Percentiles rank a stretch among this genome's conserved stretches.
Conservation (phyloP, 2,329 filamentous ascomycete genomes). For the Penicillium sp. region DNA sequence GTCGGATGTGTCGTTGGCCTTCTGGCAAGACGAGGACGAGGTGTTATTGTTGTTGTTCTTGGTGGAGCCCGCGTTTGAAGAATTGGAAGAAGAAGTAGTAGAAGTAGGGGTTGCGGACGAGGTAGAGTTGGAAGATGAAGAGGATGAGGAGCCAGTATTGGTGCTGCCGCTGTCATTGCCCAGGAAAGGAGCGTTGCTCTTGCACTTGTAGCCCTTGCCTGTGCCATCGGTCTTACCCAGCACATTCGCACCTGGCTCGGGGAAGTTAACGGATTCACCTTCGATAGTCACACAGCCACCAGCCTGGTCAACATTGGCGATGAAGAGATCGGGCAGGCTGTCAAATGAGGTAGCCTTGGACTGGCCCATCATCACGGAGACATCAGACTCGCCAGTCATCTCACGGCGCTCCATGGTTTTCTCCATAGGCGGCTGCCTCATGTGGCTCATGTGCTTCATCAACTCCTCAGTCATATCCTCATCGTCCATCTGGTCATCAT, state of each 20-base stretch:
- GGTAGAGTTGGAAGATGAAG: background rate
- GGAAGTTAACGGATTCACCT: conserved; percentile 66
- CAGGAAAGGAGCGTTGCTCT: conserved; percentile 41
- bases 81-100: conserved; percentile 10
- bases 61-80: conserved; percentile 24
- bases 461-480: conserved; percentile 8
- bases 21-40: conserved; percentile 1
- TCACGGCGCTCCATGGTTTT: conserved; percentile 14
- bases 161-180: conserved; percentile 13
- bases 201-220: conserved; percentile 46
- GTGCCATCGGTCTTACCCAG: conserved; percentile 41
- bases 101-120: background rate
- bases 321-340: conserved; percentile 70
- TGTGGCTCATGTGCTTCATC: conserved; percentile 19
- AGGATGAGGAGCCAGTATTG: conserved; percentile 14
- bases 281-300: conserved; percentile 63
- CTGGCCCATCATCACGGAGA: background rate
- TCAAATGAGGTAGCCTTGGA: conserved; percentile 50
- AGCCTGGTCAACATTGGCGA: conserved; percentile 68
- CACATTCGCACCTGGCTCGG: conserved; percentile 67
- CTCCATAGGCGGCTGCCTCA: conserved; percentile 17
- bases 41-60: conserved; percentile 4
- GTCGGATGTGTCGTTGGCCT: conserved; percentile 10
- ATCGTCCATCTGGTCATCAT: background rate
- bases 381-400: background rate